A percentile compares a stretch with the other conserved stretches of the same genome.
These are phyloP conservation scores for Jatropha multifida DNA, from an alignment of 441 rosid genomes.

Conservation along the genomic window DNA sequence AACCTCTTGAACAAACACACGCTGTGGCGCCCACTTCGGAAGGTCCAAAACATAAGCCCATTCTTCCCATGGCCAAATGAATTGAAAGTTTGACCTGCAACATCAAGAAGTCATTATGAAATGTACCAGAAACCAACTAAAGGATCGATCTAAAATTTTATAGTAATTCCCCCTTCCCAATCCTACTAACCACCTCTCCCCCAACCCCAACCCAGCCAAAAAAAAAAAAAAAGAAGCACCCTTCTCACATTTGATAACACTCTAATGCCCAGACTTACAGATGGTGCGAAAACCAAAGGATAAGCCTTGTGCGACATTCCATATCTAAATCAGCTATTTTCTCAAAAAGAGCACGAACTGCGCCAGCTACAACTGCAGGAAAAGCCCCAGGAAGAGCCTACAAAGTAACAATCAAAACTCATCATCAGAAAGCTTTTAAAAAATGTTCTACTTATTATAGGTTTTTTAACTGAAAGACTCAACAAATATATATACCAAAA, in stretches of 20 bases:
- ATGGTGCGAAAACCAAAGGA: conserved; percentile 99
- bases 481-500: not conserved
- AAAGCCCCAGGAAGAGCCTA: conserved; percentile 99
- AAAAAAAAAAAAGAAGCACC: not conserved
- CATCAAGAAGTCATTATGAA: conserved; percentile 23
- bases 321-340: conserved; percentile 91
- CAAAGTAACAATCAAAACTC: conserved; percentile 20
- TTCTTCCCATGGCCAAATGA: conserved; percentile 99
- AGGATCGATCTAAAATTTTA: not conserved
- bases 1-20: conserved; percentile 97
- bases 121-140: not conserved
- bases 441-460: not conserved
- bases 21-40: conserved; percentile 99
- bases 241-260: conserved; percentile 2
- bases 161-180: not conserved
- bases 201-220: not conserved
- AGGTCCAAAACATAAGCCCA: conserved; percentile 97
- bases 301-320: conserved; percentile 92
- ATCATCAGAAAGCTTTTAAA: conserved; percentile 28
- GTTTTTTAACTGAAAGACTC: not conserved
- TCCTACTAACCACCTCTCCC: not conserved
- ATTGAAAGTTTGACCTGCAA: conserved; percentile 94
- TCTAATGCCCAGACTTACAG: conserved; percentile 58
- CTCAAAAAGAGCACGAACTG: conserved; percentile 97
- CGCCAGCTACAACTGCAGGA: conserved; percentile 99